Conservation (phyloP, 805 yeast species). For the Dipodascopsis uninucleata region DNA sequence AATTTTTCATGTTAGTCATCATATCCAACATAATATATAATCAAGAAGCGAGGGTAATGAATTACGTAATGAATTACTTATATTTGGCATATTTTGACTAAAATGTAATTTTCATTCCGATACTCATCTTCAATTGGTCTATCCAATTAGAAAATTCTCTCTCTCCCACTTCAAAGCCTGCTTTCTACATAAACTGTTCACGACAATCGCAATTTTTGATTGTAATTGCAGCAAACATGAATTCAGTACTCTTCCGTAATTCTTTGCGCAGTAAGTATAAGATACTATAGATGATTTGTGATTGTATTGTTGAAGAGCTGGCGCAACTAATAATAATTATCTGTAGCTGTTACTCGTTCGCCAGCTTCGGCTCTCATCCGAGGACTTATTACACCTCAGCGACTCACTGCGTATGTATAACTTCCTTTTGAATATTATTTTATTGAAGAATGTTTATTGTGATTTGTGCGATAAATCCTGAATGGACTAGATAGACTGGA, state of each 20-base stretch:
- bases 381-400: conserved; percentile 7
- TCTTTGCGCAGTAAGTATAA: conserved; percentile 20
- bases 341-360: conserved; percentile 18
- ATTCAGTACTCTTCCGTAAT: conserved; percentile 21
- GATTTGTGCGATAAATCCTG: too few relatives aligned
- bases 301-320: neutral
- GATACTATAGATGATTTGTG: neutral
- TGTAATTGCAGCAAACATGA: conserved; percentile 15
- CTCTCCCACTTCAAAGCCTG: neutral
- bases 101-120: too few relatives aligned
- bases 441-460: too few relatives aligned
- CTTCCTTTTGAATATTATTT: neutral
- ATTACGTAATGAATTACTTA: too few relatives aligned
- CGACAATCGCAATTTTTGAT: neutral
- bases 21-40: too few relatives aligned
- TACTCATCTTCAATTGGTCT: too few relatives aligned
- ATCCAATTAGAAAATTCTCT: conserved; percentile 7
- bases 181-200: too few relatives aligned
- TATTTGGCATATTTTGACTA: too few relatives aligned
- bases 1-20: too few relatives aligned
- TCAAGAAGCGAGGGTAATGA: too few relatives aligned
- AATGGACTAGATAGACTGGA: too few relatives aligned
- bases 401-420: conserved; percentile 24
- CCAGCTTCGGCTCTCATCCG: conserved; percentile 22
- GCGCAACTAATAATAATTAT: neutral